Evolutionary conservation across 129 eudicot genomes (phyloP).

Genomic region (Saussurea involucrata): DNA sequence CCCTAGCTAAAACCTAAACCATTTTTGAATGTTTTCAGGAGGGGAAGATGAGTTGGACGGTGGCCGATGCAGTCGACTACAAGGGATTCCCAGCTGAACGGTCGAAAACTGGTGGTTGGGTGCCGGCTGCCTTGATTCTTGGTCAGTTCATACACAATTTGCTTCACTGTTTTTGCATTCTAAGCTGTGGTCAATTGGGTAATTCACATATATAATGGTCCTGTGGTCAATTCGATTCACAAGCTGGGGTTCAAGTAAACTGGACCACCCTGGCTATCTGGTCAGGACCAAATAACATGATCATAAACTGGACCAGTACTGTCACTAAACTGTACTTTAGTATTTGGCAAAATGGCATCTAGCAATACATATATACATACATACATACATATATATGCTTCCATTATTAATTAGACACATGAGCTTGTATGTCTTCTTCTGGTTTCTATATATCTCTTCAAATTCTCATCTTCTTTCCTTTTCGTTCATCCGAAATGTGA

Average conservation of each 20-base stretch:
- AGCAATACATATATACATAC: neutral
- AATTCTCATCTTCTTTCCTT: neutral
- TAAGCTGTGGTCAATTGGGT: neutral
- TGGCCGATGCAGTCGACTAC: slow-evolving; percentile 81
- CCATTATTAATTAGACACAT: neutral
- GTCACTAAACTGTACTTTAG: slow-evolving; percentile 16
- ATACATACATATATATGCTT: neutral
- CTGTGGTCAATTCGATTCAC: slow-evolving; percentile 1
- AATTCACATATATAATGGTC: slow-evolving; percentile 8
- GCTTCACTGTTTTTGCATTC: neutral
- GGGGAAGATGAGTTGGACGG: slow-evolving; percentile 54
- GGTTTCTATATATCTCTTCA: neutral
- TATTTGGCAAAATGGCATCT: slow-evolving; percentile 16
- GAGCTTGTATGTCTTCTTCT: neutral
- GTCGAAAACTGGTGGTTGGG: slow-evolving; percentile 94
- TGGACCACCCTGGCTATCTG: neutral
- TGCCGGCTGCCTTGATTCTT: slow-evolving; percentile 82
- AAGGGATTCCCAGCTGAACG: slow-evolving; percentile 80
- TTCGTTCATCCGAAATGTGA: neutral
- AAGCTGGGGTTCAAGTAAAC: slow-evolving; percentile 2
- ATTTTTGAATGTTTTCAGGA: slow-evolving; percentile 38
- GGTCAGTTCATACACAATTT: slow-evolving; percentile 42
- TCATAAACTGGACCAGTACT: slow-evolving; percentile 15
- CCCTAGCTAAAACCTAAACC: neutral
- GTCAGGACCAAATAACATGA: slow-evolving; percentile 11